Evolutionary conservation across 2,329 filamentous ascomycete species (phyloP).

Genomic region (Sporothrix humicola): DNA sequence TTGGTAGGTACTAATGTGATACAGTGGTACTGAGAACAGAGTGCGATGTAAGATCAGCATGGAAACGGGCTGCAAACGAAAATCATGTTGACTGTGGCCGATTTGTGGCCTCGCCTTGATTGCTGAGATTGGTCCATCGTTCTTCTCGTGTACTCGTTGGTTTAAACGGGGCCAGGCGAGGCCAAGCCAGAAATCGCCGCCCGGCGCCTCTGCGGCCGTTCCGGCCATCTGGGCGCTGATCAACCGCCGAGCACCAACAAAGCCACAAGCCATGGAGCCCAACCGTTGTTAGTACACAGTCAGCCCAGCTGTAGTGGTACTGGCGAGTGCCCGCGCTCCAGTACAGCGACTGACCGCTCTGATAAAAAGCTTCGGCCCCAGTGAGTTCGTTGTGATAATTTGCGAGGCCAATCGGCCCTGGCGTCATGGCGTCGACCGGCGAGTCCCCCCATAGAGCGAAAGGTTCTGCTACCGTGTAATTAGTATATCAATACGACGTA

Average conservation of each 20-base stretch:
- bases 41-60: no score
- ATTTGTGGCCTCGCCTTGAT: not conserved
- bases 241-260: not conserved
- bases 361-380: constrained; percentile 1
- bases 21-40: no score
- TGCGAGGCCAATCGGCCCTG: constrained; percentile 5
- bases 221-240: constrained; percentile 4
- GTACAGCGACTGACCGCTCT: not conserved
- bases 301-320: no score
- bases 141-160: not conserved
- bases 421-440: not conserved
- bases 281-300: no score
- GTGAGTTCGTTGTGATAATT: not conserved
- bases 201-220: constrained; percentile 31
- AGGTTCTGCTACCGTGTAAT: not conserved
- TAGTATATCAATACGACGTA: not conserved
- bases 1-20: no score
- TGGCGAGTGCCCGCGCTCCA: not conserved
- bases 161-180: not conserved
- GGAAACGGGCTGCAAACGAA: constrained; percentile 9
- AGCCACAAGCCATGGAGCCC: not conserved
- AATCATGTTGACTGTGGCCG: not conserved
- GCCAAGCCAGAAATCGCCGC: constrained; percentile 16
- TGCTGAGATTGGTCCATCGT: not conserved
- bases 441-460: not conserved